Evolutionary conservation across 257 asterid species (phyloP).

Genomic region (Fraxinus anomala): DNA sequence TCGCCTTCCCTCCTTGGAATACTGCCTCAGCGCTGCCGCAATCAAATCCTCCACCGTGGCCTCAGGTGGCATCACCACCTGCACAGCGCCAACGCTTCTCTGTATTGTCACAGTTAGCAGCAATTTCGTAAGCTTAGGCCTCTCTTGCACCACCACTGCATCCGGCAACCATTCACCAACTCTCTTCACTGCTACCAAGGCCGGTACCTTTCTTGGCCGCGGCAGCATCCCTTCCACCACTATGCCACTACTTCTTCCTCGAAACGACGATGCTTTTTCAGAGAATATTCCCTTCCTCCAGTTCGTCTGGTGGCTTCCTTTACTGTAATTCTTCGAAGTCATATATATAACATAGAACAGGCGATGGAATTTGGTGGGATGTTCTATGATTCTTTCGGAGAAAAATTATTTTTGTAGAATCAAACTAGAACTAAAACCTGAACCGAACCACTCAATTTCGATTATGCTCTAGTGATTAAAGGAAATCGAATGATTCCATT

Average conservation of each 20-base stretch:
- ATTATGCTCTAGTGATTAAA: too few relatives aligned
- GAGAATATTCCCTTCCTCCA: conserved; percentile 32
- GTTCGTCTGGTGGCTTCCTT: conserved; percentile 35
- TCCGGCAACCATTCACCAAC: background rate
- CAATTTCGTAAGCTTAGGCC: conserved; percentile 60
- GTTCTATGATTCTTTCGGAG: too few relatives aligned
- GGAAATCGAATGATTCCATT: too few relatives aligned
- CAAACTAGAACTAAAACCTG: too few relatives aligned
- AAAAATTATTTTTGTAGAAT: too few relatives aligned
- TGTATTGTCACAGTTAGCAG: conserved; percentile 74
- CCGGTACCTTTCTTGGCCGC: conserved; percentile 53
- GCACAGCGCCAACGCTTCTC: conserved; percentile 82
- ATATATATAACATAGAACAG: too few relatives aligned
- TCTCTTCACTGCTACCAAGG: conserved; percentile 17
- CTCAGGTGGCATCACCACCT: conserved; percentile 66
- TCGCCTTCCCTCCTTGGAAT: conserved; percentile 69
- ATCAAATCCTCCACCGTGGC: conserved; percentile 76
- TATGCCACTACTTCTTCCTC: conserved; percentile 27
- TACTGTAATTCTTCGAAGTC: conserved; percentile 33
- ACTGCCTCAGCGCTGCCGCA: conserved; percentile 64
- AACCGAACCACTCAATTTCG: too few relatives aligned
- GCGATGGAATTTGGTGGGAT: too few relatives aligned
- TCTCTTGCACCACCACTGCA: background rate
- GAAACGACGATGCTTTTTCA: conserved; percentile 45
- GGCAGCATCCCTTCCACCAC: conserved; percentile 9